Percentiles rank a stretch among this genome's conserved stretches.
Evolutionary conservation across 2,329 filamentous ascomycete genomes (phyloP).

Genomic region (Claviceps quebecensis): DNA sequence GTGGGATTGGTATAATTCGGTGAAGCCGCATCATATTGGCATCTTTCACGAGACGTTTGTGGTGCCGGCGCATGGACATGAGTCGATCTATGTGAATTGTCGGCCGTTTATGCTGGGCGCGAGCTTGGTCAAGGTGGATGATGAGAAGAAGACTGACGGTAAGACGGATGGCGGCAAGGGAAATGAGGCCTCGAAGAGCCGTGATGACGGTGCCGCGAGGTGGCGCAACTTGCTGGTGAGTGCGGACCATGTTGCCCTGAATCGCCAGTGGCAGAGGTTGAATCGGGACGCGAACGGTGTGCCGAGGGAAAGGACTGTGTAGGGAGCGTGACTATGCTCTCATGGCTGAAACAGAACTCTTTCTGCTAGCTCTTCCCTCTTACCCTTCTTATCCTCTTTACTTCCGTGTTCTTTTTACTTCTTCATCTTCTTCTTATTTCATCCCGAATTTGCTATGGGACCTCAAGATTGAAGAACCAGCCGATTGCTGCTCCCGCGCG

Average conservation of each 20-base stretch:
- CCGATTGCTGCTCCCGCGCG: neutral
- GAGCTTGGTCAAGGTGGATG: constrained; percentile 12
- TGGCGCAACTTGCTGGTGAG: constrained; percentile 23
- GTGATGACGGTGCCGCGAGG: constrained; percentile 6
- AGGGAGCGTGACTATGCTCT: neutral
- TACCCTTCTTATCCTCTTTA: neutral
- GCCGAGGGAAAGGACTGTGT: neutral
- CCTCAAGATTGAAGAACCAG: too few relatives aligned
- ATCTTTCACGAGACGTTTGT: constrained; percentile 43
- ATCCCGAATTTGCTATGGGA: too few relatives aligned
- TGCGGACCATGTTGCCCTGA: constrained; percentile 17
- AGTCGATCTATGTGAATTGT: constrained; percentile 36
- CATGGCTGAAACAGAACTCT: neutral
- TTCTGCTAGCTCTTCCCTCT: neutral
- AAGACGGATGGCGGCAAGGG: constrained; percentile 5
- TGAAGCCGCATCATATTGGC: constrained; percentile 25
- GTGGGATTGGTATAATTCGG: constrained; percentile 35
- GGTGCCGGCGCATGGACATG: constrained; percentile 29
- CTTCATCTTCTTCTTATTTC: too few relatives aligned
- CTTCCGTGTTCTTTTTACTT: neutral
- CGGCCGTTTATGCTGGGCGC: constrained; percentile 23
- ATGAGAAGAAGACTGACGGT: constrained; percentile 1
- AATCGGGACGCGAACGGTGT: constrained; percentile 12
- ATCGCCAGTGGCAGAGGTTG: constrained; percentile 21
- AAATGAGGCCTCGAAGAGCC: neutral